Conservation (phyloP, 805 yeast species). For the Brettanomyces naardenensis region DNA sequence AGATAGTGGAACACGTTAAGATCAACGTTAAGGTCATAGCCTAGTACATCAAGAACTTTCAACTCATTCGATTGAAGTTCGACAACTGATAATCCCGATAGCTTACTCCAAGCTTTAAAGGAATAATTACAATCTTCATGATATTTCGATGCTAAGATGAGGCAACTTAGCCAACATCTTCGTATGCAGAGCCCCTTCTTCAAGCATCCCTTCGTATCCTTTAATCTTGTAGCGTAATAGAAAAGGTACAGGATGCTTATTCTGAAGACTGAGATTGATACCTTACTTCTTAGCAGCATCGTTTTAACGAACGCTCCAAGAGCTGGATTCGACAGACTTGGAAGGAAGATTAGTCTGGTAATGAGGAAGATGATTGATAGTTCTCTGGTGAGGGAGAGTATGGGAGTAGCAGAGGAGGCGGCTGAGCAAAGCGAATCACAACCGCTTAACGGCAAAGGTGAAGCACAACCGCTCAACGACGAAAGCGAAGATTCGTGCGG, state of each 20-base stretch:
- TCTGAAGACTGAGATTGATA: constrained; percentile 56
- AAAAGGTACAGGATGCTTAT: constrained; percentile 59
- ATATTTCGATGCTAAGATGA: constrained; percentile 68
- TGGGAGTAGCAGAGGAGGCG: no score
- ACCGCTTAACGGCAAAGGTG: no score
- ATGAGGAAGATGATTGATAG: not conserved
- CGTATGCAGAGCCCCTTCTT: constrained; percentile 15
- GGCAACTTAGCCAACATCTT: constrained; percentile 56
- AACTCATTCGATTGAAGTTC: constrained; percentile 46
- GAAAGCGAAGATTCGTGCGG: no score
- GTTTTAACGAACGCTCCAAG: constrained; percentile 27
- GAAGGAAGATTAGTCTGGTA: not conserved
- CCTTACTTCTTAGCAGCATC: constrained; percentile 42
- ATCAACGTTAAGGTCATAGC: constrained; percentile 51
- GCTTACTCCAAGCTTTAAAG: constrained; percentile 64
- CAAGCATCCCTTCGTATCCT: not conserved
- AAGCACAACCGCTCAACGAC: no score
- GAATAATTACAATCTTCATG: constrained; percentile 66
- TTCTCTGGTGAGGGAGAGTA: constrained; percentile 1
- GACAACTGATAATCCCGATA: constrained; percentile 51
- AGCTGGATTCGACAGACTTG: not conserved
- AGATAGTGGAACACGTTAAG: not conserved
- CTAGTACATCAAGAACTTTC: constrained; percentile 41
- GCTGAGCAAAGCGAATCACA: no score
- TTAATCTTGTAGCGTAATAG: constrained; percentile 11